These are phyloP conservation scores for Wickerhamomyces mucosus DNA, from an alignment of 805 yeast species.

Conservation along the genomic window DNA sequence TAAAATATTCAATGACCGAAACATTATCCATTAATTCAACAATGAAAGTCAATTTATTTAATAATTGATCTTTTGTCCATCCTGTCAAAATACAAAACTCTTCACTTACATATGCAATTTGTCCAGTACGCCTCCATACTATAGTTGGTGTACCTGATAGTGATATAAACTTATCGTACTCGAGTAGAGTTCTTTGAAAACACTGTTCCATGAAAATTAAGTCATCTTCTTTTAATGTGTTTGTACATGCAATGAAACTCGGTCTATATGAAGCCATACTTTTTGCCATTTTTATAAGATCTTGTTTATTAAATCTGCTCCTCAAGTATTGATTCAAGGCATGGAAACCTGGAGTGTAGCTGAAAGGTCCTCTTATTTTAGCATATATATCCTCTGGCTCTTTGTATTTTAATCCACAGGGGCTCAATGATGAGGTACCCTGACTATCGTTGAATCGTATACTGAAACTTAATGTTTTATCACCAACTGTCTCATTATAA, in stretches of 20 bases:
- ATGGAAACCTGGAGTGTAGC: constrained; percentile 89
- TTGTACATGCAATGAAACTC: constrained; percentile 85
- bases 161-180: constrained; percentile 76
- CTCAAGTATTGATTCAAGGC: constrained; percentile 65
- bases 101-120: constrained; percentile 89
- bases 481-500: neutral
- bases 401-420: constrained; percentile 35
- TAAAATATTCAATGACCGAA: constrained; percentile 81
- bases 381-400: constrained; percentile 79
- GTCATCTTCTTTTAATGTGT: constrained; percentile 82
- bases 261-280: constrained; percentile 89
- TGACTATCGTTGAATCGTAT: constrained; percentile 21
- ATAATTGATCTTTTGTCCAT: constrained; percentile 66
- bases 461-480: constrained; percentile 1
- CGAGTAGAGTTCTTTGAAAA: constrained; percentile 83
- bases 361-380: constrained; percentile 63
- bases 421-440: constrained; percentile 8
- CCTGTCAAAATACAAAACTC: constrained; percentile 90
- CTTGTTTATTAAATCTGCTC: constrained; percentile 56
- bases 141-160: constrained; percentile 90
- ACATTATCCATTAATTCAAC: constrained; percentile 80
- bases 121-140: constrained; percentile 94
- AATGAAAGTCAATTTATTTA: constrained; percentile 61
- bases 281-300: constrained; percentile 74
- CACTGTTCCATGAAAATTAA: constrained; percentile 93